phyloP scores from a whole-genome alignment of 2,329 filamentous ascomycete genomes.

The Aspergillus sp. region DNA sequence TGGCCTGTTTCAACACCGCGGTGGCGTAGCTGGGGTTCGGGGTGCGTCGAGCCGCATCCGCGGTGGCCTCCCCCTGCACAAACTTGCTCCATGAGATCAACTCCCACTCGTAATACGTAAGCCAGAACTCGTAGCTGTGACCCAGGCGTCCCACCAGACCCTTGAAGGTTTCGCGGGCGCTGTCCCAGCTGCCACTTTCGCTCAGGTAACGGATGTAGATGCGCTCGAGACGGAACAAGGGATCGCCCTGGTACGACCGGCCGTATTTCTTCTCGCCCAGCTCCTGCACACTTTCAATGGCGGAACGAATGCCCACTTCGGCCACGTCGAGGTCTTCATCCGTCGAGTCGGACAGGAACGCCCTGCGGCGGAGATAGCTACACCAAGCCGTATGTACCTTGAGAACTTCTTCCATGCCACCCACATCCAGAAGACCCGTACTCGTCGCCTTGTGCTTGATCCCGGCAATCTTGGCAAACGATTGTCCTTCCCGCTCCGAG shows the following conservation, averaged over 20 bases:
- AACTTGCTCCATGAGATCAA: slow-evolving; percentile 68
- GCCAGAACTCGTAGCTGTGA: slow-evolving; percentile 89
- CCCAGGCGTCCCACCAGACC: slow-evolving; percentile 67
- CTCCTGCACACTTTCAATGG: slow-evolving; percentile 78
- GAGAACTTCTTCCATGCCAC: slow-evolving; percentile 82
- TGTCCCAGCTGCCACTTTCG: slow-evolving; percentile 73
- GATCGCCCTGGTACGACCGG: slow-evolving; percentile 78
- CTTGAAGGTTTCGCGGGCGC: slow-evolving; percentile 76
- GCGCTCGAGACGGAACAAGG: slow-evolving; percentile 81
- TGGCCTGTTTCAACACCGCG: slow-evolving; percentile 70
- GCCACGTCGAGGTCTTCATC: slow-evolving; percentile 87
- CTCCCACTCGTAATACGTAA: slow-evolving; percentile 89
- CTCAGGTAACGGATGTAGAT: slow-evolving; percentile 91
- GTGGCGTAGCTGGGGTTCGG: slow-evolving; percentile 73
- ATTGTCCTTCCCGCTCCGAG: slow-evolving; percentile 73
- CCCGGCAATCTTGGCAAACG: slow-evolving; percentile 77
- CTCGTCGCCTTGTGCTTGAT: slow-evolving; percentile 93
- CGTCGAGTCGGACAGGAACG: slow-evolving; percentile 69
- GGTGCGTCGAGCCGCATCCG: slow-evolving; percentile 54
- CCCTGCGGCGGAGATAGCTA: slow-evolving; percentile 82
- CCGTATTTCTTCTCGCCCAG: slow-evolving; percentile 77
- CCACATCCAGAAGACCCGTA: slow-evolving; percentile 77
- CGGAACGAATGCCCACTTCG: slow-evolving; percentile 82
- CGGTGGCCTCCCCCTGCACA: slow-evolving; percentile 51
- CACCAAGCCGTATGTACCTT: slow-evolving; percentile 95